Percentiles rank a stretch among this genome's conserved stretches.
These are phyloP conservation scores for Pontederia paniculata DNA, from an alignment of 176 grass and related monocot genomes.

Conservation along the genomic window DNA sequence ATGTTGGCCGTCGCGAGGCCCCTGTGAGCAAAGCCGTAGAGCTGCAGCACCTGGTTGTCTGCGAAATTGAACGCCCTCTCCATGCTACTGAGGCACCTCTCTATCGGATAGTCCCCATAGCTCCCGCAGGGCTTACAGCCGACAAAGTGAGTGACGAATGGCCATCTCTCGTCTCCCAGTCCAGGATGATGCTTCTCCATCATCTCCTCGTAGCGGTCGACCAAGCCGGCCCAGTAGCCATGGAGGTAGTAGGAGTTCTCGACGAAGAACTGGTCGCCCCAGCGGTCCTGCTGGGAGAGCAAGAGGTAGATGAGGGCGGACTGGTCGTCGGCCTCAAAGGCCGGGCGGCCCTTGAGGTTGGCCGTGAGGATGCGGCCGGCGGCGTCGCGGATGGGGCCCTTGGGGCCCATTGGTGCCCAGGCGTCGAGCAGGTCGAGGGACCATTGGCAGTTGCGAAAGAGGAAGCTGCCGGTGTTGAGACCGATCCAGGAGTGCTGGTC, in stretches of 20 bases:
- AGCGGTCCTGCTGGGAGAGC: conserved; percentile 37
- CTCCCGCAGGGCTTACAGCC: conserved; percentile 38
- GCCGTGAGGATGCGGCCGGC: conserved; percentile 43
- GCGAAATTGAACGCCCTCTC: conserved; percentile 80
- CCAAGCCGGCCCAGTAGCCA: conserved; percentile 40
- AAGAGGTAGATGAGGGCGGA: conserved; percentile 67
- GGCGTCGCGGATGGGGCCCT: conserved; percentile 30
- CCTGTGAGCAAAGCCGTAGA: conserved; percentile 40
- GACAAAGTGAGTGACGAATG: conserved; percentile 65
- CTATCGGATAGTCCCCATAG: conserved; percentile 33
- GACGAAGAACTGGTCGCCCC: conserved; percentile 52
- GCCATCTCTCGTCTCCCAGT: conserved; percentile 64
- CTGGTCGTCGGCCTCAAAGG: conserved; percentile 68
- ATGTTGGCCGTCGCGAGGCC: conserved; percentile 26
- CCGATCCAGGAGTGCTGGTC: conserved; percentile 36
- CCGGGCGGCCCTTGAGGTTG: conserved; percentile 37
- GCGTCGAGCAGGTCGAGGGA: conserved; percentile 63
- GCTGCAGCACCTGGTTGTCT: conserved; percentile 57
- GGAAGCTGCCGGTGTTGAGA: conserved; percentile 55
- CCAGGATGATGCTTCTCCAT: conserved; percentile 61
- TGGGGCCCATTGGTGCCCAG: conserved; percentile 62
- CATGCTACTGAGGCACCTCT: conserved; percentile 38
- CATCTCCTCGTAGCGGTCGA: conserved; percentile 47
- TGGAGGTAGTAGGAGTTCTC: conserved; percentile 70
- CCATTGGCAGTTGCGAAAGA: conserved; percentile 81